Base-by-base conservation (phyloP, 768 basidiomycete species). In the Tylopilus sp. region DNA sequence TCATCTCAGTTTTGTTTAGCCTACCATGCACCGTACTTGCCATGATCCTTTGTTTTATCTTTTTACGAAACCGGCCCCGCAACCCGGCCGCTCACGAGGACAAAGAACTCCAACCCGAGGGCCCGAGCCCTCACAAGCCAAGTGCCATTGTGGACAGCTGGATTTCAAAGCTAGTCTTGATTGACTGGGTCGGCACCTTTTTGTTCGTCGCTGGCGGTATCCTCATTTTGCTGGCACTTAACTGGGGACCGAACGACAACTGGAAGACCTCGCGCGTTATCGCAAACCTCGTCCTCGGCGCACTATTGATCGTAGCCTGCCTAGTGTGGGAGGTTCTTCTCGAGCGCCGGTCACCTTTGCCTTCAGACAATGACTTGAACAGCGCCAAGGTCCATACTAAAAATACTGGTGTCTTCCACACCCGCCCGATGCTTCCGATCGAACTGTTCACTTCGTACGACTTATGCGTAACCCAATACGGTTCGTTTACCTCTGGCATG, bases 151-250 rank as follows among this genome's bases (percentile, higher is more conserved):
- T 33, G 15, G 31, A 33, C 31, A 33, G 12, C 12, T 33, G 31
- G 31, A 33, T 33, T 6, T 15, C 31, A 11, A 33, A 33, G 31
- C 12, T 33, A 11, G 12, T 15, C 31, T 15, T 33, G 31, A 66
- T 80, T 42, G 79, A 81, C 59, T 76, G 79, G 74, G 44, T 79
- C 20, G 79, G 79, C 26, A 71, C 73, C 1, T 44, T 67, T 36
- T 54, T 79, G 38, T 79, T 79, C 55, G 66, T 76, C 57, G 55
- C 50, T 9, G 75, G 71, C 23, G 74, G 78, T 17, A 70, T 79
- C 40, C 70, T 78, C 23, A 50, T 80, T 44, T 64, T 33, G 28
- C 72, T 81, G 6, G 79, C 74, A 15, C 68, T 81, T 43, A 78
- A 75, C 57, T 78, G 76, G 75, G 79, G 79, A 7, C 74, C 78